Evolutionary conservation across 352 stramenopile genomes (phyloP).

Genomic region (Pythium monospermum): DNA sequence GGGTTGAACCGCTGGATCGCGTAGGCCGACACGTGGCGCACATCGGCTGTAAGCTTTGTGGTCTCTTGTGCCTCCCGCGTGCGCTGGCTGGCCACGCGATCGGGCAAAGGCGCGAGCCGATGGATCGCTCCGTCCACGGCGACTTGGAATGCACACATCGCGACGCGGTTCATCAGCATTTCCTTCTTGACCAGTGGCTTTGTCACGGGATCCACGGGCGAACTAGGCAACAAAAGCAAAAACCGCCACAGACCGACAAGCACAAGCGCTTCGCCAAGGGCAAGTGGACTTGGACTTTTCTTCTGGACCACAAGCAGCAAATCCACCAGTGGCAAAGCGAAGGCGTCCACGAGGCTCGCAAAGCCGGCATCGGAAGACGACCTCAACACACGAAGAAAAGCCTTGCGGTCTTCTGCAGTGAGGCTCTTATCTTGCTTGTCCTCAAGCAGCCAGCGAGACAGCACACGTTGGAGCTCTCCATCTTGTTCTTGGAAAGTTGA

Average conservation of each 20-base stretch:
- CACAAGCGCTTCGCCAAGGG: slow-evolving; percentile 75
- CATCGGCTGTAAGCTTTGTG: slow-evolving; percentile 8
- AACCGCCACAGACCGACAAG: slow-evolving; percentile 93
- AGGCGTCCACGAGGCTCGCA: slow-evolving; percentile 7
- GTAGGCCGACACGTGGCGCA: slow-evolving; percentile 21
- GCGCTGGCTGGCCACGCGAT: slow-evolving; percentile 6
- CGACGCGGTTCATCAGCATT: slow-evolving; percentile 86
- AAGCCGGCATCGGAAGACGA: slow-evolving; percentile 19
- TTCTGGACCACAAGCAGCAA: not conserved
- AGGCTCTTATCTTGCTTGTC: slow-evolving; percentile 1
- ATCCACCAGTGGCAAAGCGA: slow-evolving; percentile 11
- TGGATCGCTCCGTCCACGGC: slow-evolving; percentile 55
- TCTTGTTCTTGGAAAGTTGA: slow-evolving; percentile 3
- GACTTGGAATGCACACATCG: slow-evolving; percentile 58
- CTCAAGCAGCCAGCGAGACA: slow-evolving; percentile 8
- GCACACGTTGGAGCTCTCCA: not conserved
- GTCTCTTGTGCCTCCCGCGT: not conserved
- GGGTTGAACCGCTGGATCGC: slow-evolving; percentile 29
- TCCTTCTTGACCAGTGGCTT: slow-evolving; percentile 93
- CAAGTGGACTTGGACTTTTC: slow-evolving; percentile 1
- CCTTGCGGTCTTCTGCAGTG: slow-evolving; percentile 6
- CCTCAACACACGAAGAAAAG: slow-evolving; percentile 11
- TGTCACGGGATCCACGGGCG: slow-evolving; percentile 93
- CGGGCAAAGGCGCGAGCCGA: slow-evolving; percentile 40
- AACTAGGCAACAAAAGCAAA: slow-evolving; percentile 89